A percentile compares a stretch with the other conserved stretches of the same genome.
These are phyloP conservation scores for Gracilariopsis chorda DNA, from an alignment of 23 red algal genomes.

Conservation along the genomic window DNA sequence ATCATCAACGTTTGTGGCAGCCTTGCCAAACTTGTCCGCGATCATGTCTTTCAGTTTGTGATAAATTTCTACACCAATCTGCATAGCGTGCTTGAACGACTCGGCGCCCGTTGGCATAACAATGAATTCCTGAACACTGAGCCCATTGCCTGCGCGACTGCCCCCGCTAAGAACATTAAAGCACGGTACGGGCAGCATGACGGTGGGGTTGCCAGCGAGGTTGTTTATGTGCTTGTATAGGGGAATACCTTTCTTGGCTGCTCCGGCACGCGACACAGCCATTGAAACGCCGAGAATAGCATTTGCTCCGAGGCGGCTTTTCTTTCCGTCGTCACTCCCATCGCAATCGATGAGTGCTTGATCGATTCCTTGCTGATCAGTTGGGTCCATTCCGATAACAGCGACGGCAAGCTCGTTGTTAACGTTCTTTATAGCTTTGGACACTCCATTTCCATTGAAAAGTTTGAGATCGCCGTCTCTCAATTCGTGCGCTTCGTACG, in stretches of 20 bases:
- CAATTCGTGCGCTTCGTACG: slow-evolving; percentile 89
- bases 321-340: slow-evolving; percentile 76
- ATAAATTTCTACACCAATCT: slow-evolving; percentile 86
- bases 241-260: slow-evolving; percentile 81
- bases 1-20: slow-evolving; percentile 76
- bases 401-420: slow-evolving; percentile 86
- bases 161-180: slow-evolving; percentile 97
- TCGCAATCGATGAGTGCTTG: slow-evolving; percentile 84
- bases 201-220: slow-evolving; percentile 84
- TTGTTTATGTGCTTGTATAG: slow-evolving; percentile 98
- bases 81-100: slow-evolving; percentile 84
- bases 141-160: slow-evolving; percentile 84
- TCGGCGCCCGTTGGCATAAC: slow-evolving; percentile 91
- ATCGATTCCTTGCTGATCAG: slow-evolving; percentile 93
- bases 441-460: slow-evolving; percentile 89
- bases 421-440: slow-evolving; percentile 90
- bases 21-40: slow-evolving; percentile 79
- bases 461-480: slow-evolving; percentile 78
- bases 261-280: slow-evolving; percentile 95
- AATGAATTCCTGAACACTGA: slow-evolving; percentile 98
- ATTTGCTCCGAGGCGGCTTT: slow-evolving; percentile 91
- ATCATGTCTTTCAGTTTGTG: slow-evolving; percentile 86
- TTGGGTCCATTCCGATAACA: slow-evolving; percentile 90
- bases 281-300: slow-evolving; percentile 97
- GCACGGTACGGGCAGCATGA: slow-evolving; percentile 89